Evolutionary conservation across 495 filamentous ascomycete species (phyloP).

Genomic region (Hypoxylon rickii): DNA sequence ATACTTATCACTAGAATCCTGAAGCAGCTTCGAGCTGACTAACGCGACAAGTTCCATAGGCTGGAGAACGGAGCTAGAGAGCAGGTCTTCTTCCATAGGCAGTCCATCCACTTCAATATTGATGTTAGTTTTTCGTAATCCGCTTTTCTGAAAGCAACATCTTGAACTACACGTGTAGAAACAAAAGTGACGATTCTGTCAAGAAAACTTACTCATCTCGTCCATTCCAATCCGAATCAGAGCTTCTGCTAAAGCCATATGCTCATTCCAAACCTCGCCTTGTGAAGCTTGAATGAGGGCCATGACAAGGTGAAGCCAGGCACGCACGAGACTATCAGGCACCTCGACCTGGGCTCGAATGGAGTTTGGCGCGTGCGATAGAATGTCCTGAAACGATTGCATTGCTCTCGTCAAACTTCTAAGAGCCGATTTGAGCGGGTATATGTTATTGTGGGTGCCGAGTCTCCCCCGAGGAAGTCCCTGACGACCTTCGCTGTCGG

Average conservation of each 20-base stretch:
- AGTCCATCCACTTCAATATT: constrained; percentile 14
- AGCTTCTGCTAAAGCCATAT: constrained; percentile 18
- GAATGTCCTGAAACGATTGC: constrained; percentile 33
- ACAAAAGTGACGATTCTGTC: neutral
- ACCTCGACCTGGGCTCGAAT: constrained; percentile 28
- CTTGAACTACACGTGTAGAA: neutral
- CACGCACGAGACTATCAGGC: constrained; percentile 36
- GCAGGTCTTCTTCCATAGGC: constrained; percentile 14
- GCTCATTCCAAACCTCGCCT: constrained; percentile 22
- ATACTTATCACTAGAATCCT: constrained; percentile 34
- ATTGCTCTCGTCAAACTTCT: constrained; percentile 24
- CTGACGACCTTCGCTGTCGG: neutral
- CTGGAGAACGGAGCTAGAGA: constrained; percentile 40
- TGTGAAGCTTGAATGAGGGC: constrained; percentile 25
- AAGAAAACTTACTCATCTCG: constrained; percentile 19
- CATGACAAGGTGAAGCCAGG: constrained; percentile 42
- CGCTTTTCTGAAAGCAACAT: too few relatives aligned
- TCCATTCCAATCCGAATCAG: constrained; percentile 26
- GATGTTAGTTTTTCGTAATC: too few relatives aligned
- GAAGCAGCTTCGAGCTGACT: constrained; percentile 38
- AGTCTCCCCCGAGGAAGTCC: neutral
- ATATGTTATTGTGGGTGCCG: neutral
- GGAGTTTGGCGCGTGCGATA: constrained; percentile 21
- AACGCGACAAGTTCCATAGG: constrained; percentile 44
- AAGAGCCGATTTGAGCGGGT: constrained; percentile 17